Conservation (phyloP, 2,329 filamentous ascomycete species). For the Aspergillus felis region DNA sequence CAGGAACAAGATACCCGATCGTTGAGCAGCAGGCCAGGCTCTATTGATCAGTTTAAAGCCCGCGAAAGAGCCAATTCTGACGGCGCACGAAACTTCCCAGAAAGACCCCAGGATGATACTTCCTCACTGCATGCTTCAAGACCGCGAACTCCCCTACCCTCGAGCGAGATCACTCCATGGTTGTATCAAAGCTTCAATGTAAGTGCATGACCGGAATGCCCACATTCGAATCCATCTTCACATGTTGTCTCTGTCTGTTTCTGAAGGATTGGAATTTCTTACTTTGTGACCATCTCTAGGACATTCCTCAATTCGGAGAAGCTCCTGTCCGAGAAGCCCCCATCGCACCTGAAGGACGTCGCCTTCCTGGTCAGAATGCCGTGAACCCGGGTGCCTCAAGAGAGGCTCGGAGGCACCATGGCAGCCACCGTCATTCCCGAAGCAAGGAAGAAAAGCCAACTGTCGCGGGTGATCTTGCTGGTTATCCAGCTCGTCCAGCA, state of each 20-base stretch:
- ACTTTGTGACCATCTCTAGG: slow-evolving; percentile 42
- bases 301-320: slow-evolving; percentile 73
- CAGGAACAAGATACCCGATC: slow-evolving; percentile 65
- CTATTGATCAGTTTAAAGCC: slow-evolving; percentile 52
- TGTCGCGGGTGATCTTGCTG: slow-evolving; percentile 31
- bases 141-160: slow-evolving; percentile 79
- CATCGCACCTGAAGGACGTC: slow-evolving; percentile 65
- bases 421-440: slow-evolving; percentile 44
- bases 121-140: slow-evolving; percentile 71
- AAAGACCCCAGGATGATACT: slow-evolving; percentile 45
- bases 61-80: slow-evolving; percentile 82
- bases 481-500: slow-evolving; percentile 63
- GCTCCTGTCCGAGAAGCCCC: slow-evolving; percentile 70
- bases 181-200: slow-evolving; percentile 84
- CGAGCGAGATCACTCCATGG: slow-evolving; percentile 96
- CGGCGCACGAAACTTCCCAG: slow-evolving; percentile 56
- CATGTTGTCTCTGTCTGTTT: neutral
- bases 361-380: slow-evolving; percentile 53
- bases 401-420: slow-evolving; percentile 52
- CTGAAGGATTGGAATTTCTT: neutral
- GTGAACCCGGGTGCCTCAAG: slow-evolving; percentile 40
- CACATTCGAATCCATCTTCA: neutral
- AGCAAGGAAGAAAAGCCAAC: slow-evolving; percentile 57
- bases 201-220: slow-evolving; percentile 30
- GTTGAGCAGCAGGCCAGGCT: slow-evolving; percentile 17